Evolutionary conservation across 805 yeast genomes (phyloP).

Genomic region (Priceomyces castillae): DNA sequence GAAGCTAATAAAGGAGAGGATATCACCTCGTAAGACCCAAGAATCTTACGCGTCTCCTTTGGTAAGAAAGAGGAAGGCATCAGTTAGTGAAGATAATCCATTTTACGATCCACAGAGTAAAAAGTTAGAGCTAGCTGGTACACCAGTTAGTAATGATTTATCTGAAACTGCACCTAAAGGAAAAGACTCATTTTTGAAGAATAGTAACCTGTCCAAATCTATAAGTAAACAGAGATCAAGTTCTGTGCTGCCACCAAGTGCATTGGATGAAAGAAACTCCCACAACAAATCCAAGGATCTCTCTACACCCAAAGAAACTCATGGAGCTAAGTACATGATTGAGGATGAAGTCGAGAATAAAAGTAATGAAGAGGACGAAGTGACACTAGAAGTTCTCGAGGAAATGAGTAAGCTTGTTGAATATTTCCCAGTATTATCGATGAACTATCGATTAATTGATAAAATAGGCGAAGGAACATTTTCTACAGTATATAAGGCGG

Average conservation of each 20-base stretch:
- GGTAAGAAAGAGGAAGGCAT: constrained; percentile 8
- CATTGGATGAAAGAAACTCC: background rate
- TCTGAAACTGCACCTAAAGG: background rate
- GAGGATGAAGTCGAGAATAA: constrained; percentile 5
- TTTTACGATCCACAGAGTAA: constrained; percentile 20
- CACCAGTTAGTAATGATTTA: background rate
- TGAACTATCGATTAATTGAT: constrained; percentile 49
- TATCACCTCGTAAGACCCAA: constrained; percentile 18
- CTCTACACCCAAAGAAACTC: background rate
- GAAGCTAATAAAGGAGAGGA: constrained; percentile 22
- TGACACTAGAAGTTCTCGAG: constrained; percentile 51
- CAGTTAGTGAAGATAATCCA: constrained; percentile 25
- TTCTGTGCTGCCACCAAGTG: constrained; percentile 1
- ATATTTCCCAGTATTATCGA: constrained; percentile 52
- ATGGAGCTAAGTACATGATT: background rate
- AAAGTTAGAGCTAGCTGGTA: background rate
- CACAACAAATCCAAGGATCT: background rate
- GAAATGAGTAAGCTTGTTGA: constrained; percentile 56
- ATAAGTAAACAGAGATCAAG: background rate
- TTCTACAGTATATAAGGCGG: constrained; percentile 60
- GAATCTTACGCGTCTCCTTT: constrained; percentile 10
- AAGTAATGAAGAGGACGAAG: constrained; percentile 42
- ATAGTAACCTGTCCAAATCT: constrained; percentile 16
- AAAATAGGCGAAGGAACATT: constrained; percentile 70
- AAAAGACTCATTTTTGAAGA: constrained; percentile 13